phyloP scores from a whole-genome alignment of 257 asterid genomes.

The Leptodermis oblonga region DNA sequence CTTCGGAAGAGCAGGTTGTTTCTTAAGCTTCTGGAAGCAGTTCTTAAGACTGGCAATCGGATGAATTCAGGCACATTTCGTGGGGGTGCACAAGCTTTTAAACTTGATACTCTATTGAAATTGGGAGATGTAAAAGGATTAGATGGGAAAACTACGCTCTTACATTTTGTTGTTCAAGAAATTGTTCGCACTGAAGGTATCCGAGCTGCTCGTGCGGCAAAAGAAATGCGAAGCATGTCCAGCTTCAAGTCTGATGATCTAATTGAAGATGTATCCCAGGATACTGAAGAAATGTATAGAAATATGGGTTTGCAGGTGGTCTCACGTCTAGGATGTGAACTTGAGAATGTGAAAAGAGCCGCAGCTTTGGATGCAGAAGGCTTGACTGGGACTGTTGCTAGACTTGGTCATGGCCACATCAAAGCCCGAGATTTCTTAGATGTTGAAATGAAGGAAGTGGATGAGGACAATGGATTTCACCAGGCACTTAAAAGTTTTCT shows the following conservation, averaged over 20 bases:
- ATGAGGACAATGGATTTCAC: conserved; percentile 57
- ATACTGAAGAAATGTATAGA: conserved; percentile 46
- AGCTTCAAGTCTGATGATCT: conserved; percentile 42
- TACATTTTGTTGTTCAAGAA: conserved; percentile 88
- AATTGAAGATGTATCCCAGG: conserved; percentile 33
- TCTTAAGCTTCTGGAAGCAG: conserved; percentile 91
- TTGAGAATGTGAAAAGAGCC: conserved; percentile 68
- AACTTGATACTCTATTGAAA: conserved; percentile 83
- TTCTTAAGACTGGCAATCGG: conserved; percentile 89
- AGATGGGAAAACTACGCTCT: conserved; percentile 79
- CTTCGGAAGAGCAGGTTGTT: conserved; percentile 71
- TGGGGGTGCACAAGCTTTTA: conserved; percentile 93
- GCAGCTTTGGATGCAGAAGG: conserved; percentile 56
- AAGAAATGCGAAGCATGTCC: conserved; percentile 38
- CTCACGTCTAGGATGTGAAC: conserved; percentile 63
- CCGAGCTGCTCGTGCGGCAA: conserved; percentile 60
- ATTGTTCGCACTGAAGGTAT: conserved; percentile 80
- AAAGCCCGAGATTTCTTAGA: conserved; percentile 53
- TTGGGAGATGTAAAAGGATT: conserved; percentile 83
- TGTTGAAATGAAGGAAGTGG: conserved; percentile 47
- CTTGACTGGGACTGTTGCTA: conserved; percentile 53
- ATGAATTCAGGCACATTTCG: conserved; percentile 92
- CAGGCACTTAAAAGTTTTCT: conserved; percentile 48
- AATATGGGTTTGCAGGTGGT: conserved; percentile 63
- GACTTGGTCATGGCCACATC: conserved; percentile 44